phyloP scores from a whole-genome alignment of 2,329 filamentous ascomycete genomes.

The Phyllachora maydis region DNA sequence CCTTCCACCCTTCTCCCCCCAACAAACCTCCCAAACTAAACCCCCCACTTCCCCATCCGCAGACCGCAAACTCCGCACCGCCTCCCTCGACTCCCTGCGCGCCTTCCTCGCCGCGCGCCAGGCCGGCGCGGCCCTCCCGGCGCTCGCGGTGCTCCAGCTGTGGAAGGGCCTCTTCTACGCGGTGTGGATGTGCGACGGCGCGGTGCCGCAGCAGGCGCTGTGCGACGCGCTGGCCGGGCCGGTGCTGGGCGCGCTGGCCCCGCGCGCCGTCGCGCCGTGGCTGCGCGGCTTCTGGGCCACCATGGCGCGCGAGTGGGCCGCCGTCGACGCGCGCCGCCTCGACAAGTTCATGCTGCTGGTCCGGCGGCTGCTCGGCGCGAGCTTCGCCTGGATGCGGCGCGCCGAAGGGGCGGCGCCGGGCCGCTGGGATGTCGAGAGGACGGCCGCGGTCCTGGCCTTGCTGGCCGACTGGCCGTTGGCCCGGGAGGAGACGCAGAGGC shows the following conservation, averaged over 20 bases:
- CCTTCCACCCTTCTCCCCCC: constrained; percentile 1
- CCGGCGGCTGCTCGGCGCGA: constrained; percentile 55
- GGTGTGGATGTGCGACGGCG: constrained; percentile 85
- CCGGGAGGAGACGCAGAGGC: constrained; percentile 12
- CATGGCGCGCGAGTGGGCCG: constrained; percentile 46
- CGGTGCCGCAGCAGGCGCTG: constrained; percentile 69
- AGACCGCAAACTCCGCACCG: constrained; percentile 64
- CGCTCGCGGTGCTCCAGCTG: constrained; percentile 62
- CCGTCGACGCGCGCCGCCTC: constrained; percentile 56
- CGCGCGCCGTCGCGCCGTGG: constrained; percentile 20
- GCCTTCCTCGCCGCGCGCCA: constrained; percentile 52
- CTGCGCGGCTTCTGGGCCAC: constrained; percentile 52
- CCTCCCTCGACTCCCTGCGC: constrained; percentile 56
- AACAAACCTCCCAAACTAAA: constrained; percentile 1
- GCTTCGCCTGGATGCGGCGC: constrained; percentile 28
- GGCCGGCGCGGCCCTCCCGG: constrained; percentile 29
- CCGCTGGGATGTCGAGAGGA: constrained; percentile 6
- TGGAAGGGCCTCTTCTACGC: constrained; percentile 93
- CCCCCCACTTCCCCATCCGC: constrained; percentile 2
- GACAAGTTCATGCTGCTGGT: constrained; percentile 87
- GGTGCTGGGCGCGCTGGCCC: constrained; percentile 35
- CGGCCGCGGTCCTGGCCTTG: constrained; percentile 17
- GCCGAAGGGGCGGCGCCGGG: constrained; percentile 1
- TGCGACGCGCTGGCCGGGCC: constrained; percentile 58
- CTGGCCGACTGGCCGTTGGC: constrained; percentile 20